Percentiles rank a stretch among this genome's conserved stretches.
Evolutionary conservation across 2,329 filamentous ascomycete species (phyloP).

Genomic region (Westerdykella aurantiaca): DNA sequence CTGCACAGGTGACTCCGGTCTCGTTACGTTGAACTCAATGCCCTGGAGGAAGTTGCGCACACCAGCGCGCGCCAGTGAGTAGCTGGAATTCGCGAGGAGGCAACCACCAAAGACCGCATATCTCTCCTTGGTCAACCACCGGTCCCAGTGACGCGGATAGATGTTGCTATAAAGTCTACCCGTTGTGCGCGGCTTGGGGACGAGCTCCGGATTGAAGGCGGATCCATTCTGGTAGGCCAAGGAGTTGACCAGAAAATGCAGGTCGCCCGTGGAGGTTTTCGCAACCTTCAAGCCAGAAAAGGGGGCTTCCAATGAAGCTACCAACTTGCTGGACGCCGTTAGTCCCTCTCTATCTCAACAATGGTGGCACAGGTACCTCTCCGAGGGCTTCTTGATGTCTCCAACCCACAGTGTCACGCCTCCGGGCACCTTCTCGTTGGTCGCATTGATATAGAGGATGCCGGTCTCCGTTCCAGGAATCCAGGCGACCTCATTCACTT

Average conservation of each 20-base stretch:
- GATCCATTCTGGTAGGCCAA: conserved; percentile 63
- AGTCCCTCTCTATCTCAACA: not conserved
- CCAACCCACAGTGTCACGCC: conserved; percentile 35
- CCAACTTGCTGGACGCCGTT: conserved; percentile 19
- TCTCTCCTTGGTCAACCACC: conserved; percentile 62
- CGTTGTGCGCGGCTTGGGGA: conserved; percentile 54
- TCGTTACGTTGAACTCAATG: conserved; percentile 49
- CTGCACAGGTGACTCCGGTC: conserved; percentile 62
- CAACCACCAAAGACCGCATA: conserved; percentile 70
- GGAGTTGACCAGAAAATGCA: conserved; percentile 49
- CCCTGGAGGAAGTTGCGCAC: conserved; percentile 56
- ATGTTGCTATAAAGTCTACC: conserved; percentile 68
- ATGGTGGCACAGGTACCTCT: conserved; percentile 9
- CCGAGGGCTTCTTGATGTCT: conserved; percentile 23
- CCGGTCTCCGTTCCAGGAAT: conserved; percentile 37
- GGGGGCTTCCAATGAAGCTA: conserved; percentile 42
- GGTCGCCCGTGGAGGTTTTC: conserved; percentile 34
- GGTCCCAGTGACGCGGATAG: conserved; percentile 78
- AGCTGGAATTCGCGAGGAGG: conserved; percentile 38
- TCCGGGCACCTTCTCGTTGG: conserved; percentile 51
- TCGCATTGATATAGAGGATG: conserved; percentile 60
- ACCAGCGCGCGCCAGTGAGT: conserved; percentile 25
- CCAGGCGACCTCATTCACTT: conserved; percentile 32
- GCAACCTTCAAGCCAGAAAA: conserved; percentile 47
- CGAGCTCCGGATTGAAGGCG: conserved; percentile 60